Percentiles rank a stretch among this genome's conserved stretches.
These are phyloP conservation scores for Ogataea henricii DNA, from an alignment of 805 yeast genomes.

Conservation along the genomic window DNA sequence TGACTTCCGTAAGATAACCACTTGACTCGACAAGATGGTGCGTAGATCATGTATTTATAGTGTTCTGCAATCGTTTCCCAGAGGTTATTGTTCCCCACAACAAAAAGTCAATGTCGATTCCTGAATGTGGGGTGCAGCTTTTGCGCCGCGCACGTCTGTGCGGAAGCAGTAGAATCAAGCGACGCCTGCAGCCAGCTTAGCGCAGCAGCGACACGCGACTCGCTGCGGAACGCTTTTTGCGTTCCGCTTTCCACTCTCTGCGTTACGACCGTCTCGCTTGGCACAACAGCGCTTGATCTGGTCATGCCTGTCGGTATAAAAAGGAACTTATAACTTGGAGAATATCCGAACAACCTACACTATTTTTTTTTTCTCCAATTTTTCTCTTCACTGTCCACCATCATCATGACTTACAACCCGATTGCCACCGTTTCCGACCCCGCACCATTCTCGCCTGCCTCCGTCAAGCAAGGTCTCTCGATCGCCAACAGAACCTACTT, in stretches of 20 bases:
- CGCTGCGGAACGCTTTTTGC: not conserved
- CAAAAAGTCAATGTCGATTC: not conserved
- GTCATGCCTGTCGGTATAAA: conserved; percentile 7
- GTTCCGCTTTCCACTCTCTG: not conserved
- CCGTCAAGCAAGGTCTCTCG: conserved; percentile 16
- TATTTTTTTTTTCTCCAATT: not conserved
- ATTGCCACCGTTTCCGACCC: conserved; percentile 17
- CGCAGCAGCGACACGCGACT: not conserved
- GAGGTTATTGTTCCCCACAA: conserved; percentile 4
- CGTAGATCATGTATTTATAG: conserved; percentile 5
- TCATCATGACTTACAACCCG: conserved; percentile 15
- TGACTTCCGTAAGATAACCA: not conserved
- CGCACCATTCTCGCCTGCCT: conserved; percentile 18
- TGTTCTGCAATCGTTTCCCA: not conserved
- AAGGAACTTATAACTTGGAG: not conserved
- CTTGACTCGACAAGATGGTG: not conserved
- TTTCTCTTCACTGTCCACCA: not conserved
- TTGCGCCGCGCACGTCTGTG: conserved; percentile 1
- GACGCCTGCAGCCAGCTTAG: not conserved
- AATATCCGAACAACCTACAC: not conserved
- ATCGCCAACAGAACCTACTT: conserved; percentile 17
- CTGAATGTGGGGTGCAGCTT: conserved; percentile 9
- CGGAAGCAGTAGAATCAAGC: not conserved
- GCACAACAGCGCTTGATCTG: not conserved
- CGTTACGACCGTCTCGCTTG: conserved; percentile 4